A percentile compares a stretch with the other conserved stretches of the same genome.
Conservation (phyloP, 2,329 filamentous ascomycete species). For the Aaosphaeria arxii region DNA sequence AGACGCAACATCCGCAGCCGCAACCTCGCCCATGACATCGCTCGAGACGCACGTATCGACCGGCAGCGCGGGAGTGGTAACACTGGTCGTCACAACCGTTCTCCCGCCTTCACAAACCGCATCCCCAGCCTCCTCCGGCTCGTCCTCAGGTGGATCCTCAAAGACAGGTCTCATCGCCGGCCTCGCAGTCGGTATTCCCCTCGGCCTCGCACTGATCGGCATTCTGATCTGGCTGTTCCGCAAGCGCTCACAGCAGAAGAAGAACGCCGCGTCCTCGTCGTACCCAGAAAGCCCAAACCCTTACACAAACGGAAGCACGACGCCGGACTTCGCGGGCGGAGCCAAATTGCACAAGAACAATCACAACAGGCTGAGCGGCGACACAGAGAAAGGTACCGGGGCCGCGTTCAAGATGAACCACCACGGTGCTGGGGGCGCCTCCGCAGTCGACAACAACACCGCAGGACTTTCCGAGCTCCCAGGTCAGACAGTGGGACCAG, state of each 20-base stretch:
- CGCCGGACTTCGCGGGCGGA: constrained; percentile 16
- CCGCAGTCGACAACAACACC: constrained; percentile 1
- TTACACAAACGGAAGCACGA: constrained; percentile 9
- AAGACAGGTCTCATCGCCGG: constrained; percentile 32
- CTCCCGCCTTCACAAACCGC: constrained; percentile 8
- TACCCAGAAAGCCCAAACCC: constrained; percentile 7
- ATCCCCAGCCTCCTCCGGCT: constrained; percentile 1
- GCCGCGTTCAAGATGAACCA: no score
- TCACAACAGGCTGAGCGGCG: neutral
- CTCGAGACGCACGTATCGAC: constrained; percentile 20
- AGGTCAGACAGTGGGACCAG: constrained; percentile 25
- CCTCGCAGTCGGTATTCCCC: constrained; percentile 34
- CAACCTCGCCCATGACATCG: constrained; percentile 19
- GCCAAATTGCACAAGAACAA: constrained; percentile 16
- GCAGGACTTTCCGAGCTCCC: constrained; percentile 23
- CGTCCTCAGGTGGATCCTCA: constrained; percentile 6
- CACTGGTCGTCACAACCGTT: constrained; percentile 16
- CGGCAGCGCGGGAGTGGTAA: constrained; percentile 20
- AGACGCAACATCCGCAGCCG: constrained; percentile 2
- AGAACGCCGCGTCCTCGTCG: constrained; percentile 10
- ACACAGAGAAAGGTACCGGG: constrained; percentile 4
- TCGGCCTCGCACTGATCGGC: constrained; percentile 26
- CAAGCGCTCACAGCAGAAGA: constrained; percentile 24
- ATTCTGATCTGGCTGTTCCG: constrained; percentile 31
- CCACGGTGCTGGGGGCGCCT: no score